A percentile compares a stretch with the other conserved stretches of the same genome.
Evolutionary conservation across 768 basidiomycete species (phyloP).

Genomic region (Rickenella mellea): DNA sequence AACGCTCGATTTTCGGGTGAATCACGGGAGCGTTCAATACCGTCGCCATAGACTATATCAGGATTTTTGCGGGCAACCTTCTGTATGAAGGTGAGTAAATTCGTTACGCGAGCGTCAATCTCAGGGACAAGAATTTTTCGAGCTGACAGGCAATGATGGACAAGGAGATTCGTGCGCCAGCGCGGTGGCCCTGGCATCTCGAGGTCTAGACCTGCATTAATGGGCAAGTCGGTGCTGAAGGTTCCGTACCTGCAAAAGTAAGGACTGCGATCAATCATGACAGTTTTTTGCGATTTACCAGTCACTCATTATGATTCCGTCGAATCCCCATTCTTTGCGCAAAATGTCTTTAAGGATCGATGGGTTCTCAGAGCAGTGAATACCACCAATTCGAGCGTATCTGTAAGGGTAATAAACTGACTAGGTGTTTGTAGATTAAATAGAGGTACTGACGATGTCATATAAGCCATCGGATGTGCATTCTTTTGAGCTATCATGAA

Average conservation of each 20-base stretch:
- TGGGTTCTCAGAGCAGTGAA: constrained; percentile 48
- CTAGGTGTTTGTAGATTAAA: neutral
- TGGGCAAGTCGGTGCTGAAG: constrained; percentile 31
- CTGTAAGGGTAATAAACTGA: constrained; percentile 18
- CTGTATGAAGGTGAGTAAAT: constrained; percentile 48
- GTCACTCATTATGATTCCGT: constrained; percentile 55
- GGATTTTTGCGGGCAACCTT: constrained; percentile 44
- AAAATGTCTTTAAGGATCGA: constrained; percentile 42
- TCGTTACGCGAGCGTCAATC: constrained; percentile 40
- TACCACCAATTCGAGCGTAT: constrained; percentile 53
- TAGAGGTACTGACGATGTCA: constrained; percentile 45
- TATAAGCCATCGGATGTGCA: constrained; percentile 53
- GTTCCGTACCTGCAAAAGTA: constrained; percentile 26
- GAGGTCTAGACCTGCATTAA: constrained; percentile 55
- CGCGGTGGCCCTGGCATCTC: constrained; percentile 50
- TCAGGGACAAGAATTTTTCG: constrained; percentile 41
- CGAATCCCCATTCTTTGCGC: constrained; percentile 55
- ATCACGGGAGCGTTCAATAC: constrained; percentile 45
- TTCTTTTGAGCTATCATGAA: constrained; percentile 54
- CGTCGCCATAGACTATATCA: constrained; percentile 55
- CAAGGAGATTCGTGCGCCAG: constrained; percentile 27
- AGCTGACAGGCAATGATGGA: constrained; percentile 29
- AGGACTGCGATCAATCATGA: neutral
- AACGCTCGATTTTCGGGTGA: constrained; percentile 42
- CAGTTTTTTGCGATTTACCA: constrained; percentile 24